Percentiles rank a stretch among this genome's conserved stretches.
phyloP scores from a whole-genome alignment of 2,329 filamentous ascomycete species.

The Diaporthe sp. region DNA sequence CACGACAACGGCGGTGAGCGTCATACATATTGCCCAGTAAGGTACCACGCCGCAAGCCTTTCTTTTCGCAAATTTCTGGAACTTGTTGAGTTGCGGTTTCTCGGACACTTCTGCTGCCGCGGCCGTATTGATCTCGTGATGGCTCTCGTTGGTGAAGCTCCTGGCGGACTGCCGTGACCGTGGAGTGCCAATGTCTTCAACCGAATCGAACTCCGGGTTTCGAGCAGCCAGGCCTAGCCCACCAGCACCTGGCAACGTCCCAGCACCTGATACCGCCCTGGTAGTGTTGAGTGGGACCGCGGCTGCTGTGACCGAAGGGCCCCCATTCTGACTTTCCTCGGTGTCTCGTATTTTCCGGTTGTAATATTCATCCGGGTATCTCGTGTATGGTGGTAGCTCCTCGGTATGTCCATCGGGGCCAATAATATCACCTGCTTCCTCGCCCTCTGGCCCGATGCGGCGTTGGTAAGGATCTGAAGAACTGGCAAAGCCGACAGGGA shows the following conservation, averaged over 20 bases:
- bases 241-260: conserved; percentile 69
- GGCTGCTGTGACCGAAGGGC: conserved; percentile 19
- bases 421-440: conserved; percentile 89
- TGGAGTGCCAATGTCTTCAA: conserved; percentile 66
- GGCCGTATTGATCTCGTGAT: conserved; percentile 68
- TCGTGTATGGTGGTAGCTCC: conserved; percentile 90
- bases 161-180: conserved; percentile 65
- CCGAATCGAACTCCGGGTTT: conserved; percentile 73
- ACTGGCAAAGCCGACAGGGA: conserved; percentile 82
- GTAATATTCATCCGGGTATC: conserved; percentile 83
- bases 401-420: conserved; percentile 91
- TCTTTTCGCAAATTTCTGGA: conserved; percentile 66
- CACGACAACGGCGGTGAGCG: conserved; percentile 62
- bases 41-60: conserved; percentile 72
- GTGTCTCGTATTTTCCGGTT: conserved; percentile 64
- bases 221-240: conserved; percentile 72
- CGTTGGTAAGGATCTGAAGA: conserved; percentile 77
- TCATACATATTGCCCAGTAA: conserved; percentile 71
- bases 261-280: conserved; percentile 64
- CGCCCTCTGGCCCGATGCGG: conserved; percentile 82
- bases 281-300: conserved; percentile 29
- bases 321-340: conserved; percentile 38
- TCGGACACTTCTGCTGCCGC: conserved; percentile 58
- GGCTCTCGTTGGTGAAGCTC: conserved; percentile 65
- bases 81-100: conserved; percentile 64